These are phyloP conservation scores for Synchytrium microbalum DNA, from an alignment of 371 early-diverging fungal genomes.

Conservation along the genomic window DNA sequence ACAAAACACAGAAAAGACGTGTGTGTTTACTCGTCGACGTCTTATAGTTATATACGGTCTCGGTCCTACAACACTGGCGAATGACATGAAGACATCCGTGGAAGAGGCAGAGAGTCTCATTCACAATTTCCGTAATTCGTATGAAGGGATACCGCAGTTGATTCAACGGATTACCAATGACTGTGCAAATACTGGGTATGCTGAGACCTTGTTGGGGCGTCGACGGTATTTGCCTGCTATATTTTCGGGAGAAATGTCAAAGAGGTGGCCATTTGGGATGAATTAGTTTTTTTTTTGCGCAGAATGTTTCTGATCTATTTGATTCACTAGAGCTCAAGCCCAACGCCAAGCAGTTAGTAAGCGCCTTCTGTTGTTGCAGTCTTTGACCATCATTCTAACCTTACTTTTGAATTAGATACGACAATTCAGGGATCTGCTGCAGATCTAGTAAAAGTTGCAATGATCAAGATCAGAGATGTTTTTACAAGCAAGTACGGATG, in stretches of 20 bases:
- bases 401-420: slow-evolving; percentile 9
- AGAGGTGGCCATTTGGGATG: slow-evolving; percentile 8
- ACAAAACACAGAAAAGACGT: too few species aligned
- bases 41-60: slow-evolving; percentile 17
- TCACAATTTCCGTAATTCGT: neutral
- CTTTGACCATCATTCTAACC: neutral
- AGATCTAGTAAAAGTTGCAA: slow-evolving; percentile 16
- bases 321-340: slow-evolving; percentile 11
- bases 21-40: slow-evolving; percentile 1
- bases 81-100: slow-evolving; percentile 10
- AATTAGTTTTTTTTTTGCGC: neutral
- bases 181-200: slow-evolving; percentile 14
- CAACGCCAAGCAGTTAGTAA: slow-evolving; percentile 17
- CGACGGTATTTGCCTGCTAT: slow-evolving; percentile 15
- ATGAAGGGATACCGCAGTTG: slow-evolving; percentile 7
- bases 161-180: neutral
- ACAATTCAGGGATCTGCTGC: slow-evolving; percentile 24
- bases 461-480: slow-evolving; percentile 4
- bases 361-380: neutral
- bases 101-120: slow-evolving; percentile 14
- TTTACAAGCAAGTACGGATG: slow-evolving; percentile 5
- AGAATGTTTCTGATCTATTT: neutral
- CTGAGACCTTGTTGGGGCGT: slow-evolving; percentile 18
- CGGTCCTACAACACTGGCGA: slow-evolving; percentile 5
- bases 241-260: slow-evolving; percentile 3